Base-by-base conservation (phyloP, 1,284 basidiomycete species). In the Rhodotorula sp. region DNA sequence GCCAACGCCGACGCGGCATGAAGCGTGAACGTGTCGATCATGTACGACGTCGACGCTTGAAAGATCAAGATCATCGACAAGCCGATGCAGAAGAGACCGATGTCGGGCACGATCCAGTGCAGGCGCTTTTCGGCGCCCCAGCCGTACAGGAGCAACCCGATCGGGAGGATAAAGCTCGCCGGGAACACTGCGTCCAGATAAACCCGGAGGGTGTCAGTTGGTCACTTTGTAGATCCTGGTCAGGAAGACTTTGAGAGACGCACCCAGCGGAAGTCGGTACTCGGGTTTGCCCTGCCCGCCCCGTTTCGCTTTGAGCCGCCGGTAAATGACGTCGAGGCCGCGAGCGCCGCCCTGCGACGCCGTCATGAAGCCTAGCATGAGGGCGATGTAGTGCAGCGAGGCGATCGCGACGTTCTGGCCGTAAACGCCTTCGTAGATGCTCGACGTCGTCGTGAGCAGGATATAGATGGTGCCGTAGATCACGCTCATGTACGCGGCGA, bases 71-170 rank as follows among this genome's bases (percentile, higher is more conserved):
- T 74, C 61, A 74, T 67, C 5, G 56, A 33, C 20, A 67, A 26
- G 22, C 69, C 67, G 26, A 77, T 51, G 2, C 73, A 46, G 49
- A 64, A 57, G 30, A 77, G 54, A 15, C 77, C 76, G 57, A 60
- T 53, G 37, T 60, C 51, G 6, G 49, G 62, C 26, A 0, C 80
- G 68, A 90, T 86, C 89, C 89, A 91, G 70, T 86, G 86, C 0
- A 85, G 77, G 33, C 80, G 78, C 2, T 83, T 79, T 62, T 88
- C 77, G 7, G 86, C 86, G 0, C 85, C 83, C 89, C 89, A 91
- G 20, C 89, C 89, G 1, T 85, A 80, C 18, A 90, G 80, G 29
- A 91, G 78, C 14, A 90, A 79, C 0, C 89, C 89, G 0, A 85
- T 85, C 0, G 81, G 80, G 10, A 89, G 82, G 3, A 86, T 18